Conservation (phyloP, 2,329 filamentous ascomycete genomes). For the Ascochyta lentis region DNA sequence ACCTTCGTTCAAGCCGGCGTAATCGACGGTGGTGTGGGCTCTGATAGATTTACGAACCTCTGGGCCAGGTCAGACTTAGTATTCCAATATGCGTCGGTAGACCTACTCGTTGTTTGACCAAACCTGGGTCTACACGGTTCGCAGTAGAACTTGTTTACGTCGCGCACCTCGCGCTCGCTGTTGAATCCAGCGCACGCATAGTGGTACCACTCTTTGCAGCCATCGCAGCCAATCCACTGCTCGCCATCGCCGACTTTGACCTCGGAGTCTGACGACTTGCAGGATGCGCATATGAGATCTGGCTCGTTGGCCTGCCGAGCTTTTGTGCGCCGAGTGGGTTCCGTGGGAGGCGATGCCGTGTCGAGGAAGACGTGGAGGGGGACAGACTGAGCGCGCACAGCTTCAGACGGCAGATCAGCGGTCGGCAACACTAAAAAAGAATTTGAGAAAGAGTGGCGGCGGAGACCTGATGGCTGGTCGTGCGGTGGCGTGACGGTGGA, state of each 20-base stretch:
- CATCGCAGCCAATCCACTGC: conserved; percentile 72
- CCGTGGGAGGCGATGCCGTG: conserved; percentile 19
- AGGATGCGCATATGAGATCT: conserved; percentile 62
- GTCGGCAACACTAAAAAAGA: conserved; percentile 14
- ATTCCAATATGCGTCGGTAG: conserved; percentile 32
- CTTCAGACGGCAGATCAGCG: conserved; percentile 5
- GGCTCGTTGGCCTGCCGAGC: conserved; percentile 39
- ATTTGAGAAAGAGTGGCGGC: conserved; percentile 41
- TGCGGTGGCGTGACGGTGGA: conserved; percentile 11
- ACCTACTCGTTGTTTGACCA: conserved; percentile 66
- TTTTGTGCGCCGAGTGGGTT: conserved; percentile 14
- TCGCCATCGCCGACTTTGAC: conserved; percentile 61
- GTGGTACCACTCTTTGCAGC: conserved; percentile 73
- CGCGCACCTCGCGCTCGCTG: conserved; percentile 67
- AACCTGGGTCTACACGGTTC: conserved; percentile 63
- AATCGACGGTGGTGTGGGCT: conserved; percentile 70
- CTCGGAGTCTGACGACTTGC: conserved; percentile 62
- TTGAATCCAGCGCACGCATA: conserved; percentile 71
- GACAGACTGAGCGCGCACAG: conserved; percentile 40
- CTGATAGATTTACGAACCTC: conserved; percentile 70
- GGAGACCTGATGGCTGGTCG: conserved; percentile 13
- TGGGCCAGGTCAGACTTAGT: conserved; percentile 38
- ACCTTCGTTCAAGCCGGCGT: conserved; percentile 71
- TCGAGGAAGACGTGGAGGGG: conserved; percentile 33
- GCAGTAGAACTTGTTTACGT: conserved; percentile 73